Conservation (phyloP, 805 yeast species). For the Kodamaea leandrae region DNA sequence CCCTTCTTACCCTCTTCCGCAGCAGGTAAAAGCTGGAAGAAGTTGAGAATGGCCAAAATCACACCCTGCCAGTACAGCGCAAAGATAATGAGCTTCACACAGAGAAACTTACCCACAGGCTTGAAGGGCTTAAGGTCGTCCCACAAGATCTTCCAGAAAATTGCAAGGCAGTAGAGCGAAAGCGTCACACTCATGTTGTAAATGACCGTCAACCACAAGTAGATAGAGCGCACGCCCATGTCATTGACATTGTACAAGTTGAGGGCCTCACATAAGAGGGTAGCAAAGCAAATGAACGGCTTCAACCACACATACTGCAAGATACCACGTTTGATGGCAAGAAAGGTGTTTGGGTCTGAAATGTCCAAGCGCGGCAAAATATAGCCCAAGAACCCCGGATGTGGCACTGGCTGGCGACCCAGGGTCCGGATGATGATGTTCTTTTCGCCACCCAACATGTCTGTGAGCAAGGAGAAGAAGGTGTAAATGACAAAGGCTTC, state of each 20-base stretch:
- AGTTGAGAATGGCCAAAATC: constrained; percentile 51
- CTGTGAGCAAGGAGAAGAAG: constrained; percentile 78
- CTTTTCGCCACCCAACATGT: constrained; percentile 89
- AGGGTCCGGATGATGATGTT: constrained; percentile 69
- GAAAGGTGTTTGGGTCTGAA: constrained; percentile 78
- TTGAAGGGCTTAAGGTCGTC: constrained; percentile 71
- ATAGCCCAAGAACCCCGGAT: constrained; percentile 56
- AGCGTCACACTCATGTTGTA: constrained; percentile 80
- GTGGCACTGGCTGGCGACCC: constrained; percentile 68
- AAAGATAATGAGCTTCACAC: constrained; percentile 90
- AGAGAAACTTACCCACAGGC: constrained; percentile 89
- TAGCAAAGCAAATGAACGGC: constrained; percentile 69
- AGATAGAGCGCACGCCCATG: constrained; percentile 47
- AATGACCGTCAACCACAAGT: constrained; percentile 61
- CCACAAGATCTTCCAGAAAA: constrained; percentile 91
- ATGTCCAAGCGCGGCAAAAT: constrained; percentile 65
- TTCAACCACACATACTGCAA: constrained; percentile 95
- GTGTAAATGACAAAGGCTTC: constrained; percentile 96
- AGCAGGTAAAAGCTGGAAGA: constrained; percentile 43
- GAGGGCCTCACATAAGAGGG: constrained; percentile 44
- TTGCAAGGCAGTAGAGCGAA: constrained; percentile 79
- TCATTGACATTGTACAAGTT: constrained; percentile 53
- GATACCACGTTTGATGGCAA: constrained; percentile 77
- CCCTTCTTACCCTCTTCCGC: constrained; percentile 20
- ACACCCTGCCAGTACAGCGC: constrained; percentile 98